Conservation (phyloP, 495 filamentous ascomycete genomes). For the Annulohypoxylon bovei region DNA sequence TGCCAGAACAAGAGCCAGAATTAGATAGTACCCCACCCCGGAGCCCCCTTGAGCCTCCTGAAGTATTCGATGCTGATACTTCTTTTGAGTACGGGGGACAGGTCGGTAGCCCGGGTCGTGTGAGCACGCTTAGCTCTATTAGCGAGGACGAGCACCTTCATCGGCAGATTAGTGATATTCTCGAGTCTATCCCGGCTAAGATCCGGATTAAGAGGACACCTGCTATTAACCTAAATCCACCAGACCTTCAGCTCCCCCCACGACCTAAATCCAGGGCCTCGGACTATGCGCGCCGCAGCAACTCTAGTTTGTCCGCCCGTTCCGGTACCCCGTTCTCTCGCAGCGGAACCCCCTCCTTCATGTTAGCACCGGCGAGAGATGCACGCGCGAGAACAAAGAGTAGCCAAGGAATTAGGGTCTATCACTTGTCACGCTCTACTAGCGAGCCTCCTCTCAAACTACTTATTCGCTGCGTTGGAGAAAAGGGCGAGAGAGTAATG, state of each 20-base stretch:
- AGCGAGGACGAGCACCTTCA: constrained; percentile 75
- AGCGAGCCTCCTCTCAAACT: constrained; percentile 89
- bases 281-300: constrained; percentile 52
- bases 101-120: constrained; percentile 46
- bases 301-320: constrained; percentile 55
- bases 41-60: constrained; percentile 32
- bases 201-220: constrained; percentile 76
- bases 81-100: constrained; percentile 49
- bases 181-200: constrained; percentile 79
- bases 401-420: constrained; percentile 82
- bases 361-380: constrained; percentile 66
- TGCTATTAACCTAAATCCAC: constrained; percentile 58
- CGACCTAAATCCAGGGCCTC: constrained; percentile 49
- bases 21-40: constrained; percentile 35
- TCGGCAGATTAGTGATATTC: constrained; percentile 83
- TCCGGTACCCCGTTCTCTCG: constrained; percentile 51
- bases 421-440: constrained; percentile 86
- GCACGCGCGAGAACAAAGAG: constrained; percentile 55
- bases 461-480: constrained; percentile 90
- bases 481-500: constrained; percentile 93
- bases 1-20: constrained; percentile 46
- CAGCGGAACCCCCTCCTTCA: constrained; percentile 74
- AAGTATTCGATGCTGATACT: constrained; percentile 45
- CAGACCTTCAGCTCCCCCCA: constrained; percentile 56
- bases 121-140: constrained; percentile 41